Conservation (phyloP, 306 rosid species). For the Cucumis cinereus region DNA sequence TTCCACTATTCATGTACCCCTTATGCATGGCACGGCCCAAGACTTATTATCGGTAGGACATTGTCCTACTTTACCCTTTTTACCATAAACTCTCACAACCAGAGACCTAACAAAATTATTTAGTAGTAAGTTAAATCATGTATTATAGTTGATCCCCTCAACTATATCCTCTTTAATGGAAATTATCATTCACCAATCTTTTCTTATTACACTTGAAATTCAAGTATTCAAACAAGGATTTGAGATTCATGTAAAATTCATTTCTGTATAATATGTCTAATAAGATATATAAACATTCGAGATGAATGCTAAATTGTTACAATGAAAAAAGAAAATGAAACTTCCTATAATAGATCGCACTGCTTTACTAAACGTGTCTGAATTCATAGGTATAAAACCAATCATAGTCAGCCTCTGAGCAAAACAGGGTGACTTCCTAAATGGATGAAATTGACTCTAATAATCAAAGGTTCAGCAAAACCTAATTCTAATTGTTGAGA, state of each 20-base stretch:
- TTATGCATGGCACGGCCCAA: background rate
- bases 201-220: background rate
- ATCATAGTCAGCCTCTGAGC: background rate
- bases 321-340: background rate
- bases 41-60: background rate
- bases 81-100: background rate
- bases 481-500: background rate
- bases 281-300: background rate
- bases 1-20: background rate
- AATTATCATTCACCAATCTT: background rate
- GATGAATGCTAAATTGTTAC: background rate
- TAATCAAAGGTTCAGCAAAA: background rate
- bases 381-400: background rate
- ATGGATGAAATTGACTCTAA: constrained; percentile 1
- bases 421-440: background rate
- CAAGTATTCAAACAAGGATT: background rate
- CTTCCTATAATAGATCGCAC: background rate
- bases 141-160: background rate
- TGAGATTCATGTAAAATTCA: background rate
- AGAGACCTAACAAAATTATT: background rate
- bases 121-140: background rate
- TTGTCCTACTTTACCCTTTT: background rate
- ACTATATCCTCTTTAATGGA: background rate
- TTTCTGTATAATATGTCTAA: background rate
- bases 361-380: background rate